These are phyloP conservation scores for Mikania micrantha DNA, from an alignment of 129 eudicot species.

Conservation along the genomic window DNA sequence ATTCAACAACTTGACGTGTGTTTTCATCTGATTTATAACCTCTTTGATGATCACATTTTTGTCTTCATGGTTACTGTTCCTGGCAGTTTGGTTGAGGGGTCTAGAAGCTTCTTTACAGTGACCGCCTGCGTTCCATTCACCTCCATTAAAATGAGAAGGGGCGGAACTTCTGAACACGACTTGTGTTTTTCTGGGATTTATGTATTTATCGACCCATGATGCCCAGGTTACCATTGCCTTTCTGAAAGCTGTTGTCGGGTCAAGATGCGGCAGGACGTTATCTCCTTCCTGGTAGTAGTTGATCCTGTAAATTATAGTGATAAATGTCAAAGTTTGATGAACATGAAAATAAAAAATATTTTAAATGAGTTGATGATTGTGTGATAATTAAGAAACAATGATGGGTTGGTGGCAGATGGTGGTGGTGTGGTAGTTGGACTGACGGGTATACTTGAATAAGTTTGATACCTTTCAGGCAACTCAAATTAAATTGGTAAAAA, in stretches of 20 bases:
- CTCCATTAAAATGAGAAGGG: constrained; percentile 95
- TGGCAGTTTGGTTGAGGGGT: constrained; percentile 45
- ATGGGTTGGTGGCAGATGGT: too few species aligned
- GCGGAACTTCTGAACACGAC: constrained; percentile 80
- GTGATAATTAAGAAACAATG: too few species aligned
- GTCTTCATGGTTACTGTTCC: constrained; percentile 20
- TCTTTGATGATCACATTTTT: constrained; percentile 53
- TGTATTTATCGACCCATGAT: constrained; percentile 74
- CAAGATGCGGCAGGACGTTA: constrained; percentile 66
- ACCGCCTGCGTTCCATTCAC: constrained; percentile 89
- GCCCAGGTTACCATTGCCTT: constrained; percentile 78
- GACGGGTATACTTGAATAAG: too few species aligned
- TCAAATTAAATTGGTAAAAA: too few species aligned
- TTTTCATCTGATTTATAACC: constrained; percentile 58
- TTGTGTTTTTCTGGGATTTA: constrained; percentile 55
- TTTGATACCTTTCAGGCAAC: too few species aligned
- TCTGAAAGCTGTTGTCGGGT: constrained; percentile 58
- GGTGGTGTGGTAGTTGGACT: too few species aligned
- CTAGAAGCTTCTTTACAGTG: constrained; percentile 73
- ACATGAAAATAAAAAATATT: background rate
- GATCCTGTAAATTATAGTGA: constrained; percentile 36
- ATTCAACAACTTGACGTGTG: constrained; percentile 51
- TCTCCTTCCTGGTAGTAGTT: constrained; percentile 84
- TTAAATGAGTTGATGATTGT: too few species aligned
- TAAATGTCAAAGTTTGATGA: background rate